These are phyloP conservation scores for Serendipita sp. DNA, from an alignment of 768 basidiomycete species.

Conservation along the genomic window DNA sequence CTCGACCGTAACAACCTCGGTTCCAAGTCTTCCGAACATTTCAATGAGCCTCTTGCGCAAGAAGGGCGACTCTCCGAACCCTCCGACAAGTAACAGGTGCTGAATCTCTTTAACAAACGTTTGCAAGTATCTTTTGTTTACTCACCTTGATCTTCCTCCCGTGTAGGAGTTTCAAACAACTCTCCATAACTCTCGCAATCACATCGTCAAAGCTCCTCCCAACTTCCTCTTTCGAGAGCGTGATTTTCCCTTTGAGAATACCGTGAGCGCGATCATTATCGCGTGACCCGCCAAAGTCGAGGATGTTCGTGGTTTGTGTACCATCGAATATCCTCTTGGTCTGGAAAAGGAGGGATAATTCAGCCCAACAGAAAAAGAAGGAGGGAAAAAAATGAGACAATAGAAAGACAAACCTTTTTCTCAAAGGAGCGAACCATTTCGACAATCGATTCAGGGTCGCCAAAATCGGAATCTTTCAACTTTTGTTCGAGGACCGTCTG, in stretches of 20 bases:
- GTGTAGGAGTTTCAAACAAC: not conserved
- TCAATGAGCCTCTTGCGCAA: not conserved
- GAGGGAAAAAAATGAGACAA: no score
- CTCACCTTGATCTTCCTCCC: not conserved
- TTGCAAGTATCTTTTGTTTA: not conserved
- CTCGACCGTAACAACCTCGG: constrained; percentile 1
- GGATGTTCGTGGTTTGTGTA: not conserved
- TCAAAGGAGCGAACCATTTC: not conserved
- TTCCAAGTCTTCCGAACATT: not conserved
- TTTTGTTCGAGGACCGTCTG: not conserved
- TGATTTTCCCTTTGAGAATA: not conserved
- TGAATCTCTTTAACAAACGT: not conserved
- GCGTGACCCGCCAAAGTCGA: constrained; percentile 5
- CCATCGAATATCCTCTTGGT: constrained; percentile 8
- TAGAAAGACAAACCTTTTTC: not conserved
- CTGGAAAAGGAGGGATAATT: not conserved
- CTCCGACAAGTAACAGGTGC: constrained; percentile 2
- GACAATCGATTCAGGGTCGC: not conserved
- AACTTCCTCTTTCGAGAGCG: not conserved
- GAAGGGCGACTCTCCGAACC: constrained; percentile 6
- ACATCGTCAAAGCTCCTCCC: not conserved
- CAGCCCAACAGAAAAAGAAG: not conserved
- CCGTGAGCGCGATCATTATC: constrained; percentile 2
- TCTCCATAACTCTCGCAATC: not conserved
- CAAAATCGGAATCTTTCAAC: not conserved